phyloP scores from a whole-genome alignment of 192 early-diverging fungal genomes.

The Coemansia sp. region DNA sequence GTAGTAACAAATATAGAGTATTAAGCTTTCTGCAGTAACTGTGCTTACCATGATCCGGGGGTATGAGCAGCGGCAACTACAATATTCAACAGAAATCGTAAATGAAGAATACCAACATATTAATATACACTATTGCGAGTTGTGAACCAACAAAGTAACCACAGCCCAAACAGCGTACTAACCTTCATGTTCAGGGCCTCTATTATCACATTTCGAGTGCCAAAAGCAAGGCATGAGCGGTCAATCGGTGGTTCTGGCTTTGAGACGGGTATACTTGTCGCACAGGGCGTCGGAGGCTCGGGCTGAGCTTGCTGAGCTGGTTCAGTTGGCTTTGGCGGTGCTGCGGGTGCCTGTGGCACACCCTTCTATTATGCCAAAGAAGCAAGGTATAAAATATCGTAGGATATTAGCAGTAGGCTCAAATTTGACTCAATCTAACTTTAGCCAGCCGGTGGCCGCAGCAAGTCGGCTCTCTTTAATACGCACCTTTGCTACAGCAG shows the following conservation, averaged over 20 bases:
- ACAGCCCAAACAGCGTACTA: background rate
- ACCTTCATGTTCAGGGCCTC: background rate
- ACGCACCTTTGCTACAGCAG: conserved; percentile 43
- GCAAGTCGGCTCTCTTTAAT: background rate
- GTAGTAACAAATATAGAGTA: background rate
- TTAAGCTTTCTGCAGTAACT: background rate
- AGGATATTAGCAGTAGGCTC: background rate
- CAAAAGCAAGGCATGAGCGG: background rate
- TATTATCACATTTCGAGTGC: background rate
- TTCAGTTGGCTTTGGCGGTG: background rate
- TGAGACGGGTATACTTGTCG: background rate
- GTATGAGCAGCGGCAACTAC: conserved; percentile 8
- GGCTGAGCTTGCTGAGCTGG: background rate
- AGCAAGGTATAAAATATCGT: background rate
- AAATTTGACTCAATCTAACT: background rate
- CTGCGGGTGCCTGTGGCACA: conserved; percentile 1
- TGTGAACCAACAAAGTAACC: background rate
- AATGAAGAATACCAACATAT: background rate
- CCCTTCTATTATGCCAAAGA: background rate
- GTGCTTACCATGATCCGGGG: conserved; percentile 6
- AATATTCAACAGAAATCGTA: background rate
- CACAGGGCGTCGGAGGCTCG: background rate
- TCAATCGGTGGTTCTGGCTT: background rate
- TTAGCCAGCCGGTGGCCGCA: background rate
- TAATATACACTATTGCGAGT: background rate